Evolutionary conservation across 2,329 filamentous ascomycete genomes (phyloP), one percentile per base, ranked within the genome.

Genomic region (Hymenoscyphus occultus): DNA sequence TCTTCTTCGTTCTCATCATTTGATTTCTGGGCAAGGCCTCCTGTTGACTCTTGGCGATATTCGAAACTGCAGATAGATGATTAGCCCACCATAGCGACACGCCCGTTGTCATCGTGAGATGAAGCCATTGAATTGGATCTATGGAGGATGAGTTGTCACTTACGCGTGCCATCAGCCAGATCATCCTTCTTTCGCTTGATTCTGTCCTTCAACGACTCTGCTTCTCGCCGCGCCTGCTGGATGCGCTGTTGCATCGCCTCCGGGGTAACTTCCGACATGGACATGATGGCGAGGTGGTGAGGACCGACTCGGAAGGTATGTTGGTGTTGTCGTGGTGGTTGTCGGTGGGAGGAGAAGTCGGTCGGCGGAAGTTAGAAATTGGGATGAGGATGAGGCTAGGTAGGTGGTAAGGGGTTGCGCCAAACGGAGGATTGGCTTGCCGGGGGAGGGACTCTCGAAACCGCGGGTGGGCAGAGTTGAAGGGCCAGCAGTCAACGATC

Each of bases 141-240:
- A 58, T 63, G n/a, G 19, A 2, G 56, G 45, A 16, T 57, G 60
- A 35, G 58, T 54, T 63, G 70, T 68, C 68, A 85, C 94, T 87
- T 88, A 99, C 95, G 90, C 77, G 93, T 96, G 70, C 93, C 96
- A 81, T 99, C 95, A 78, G 94, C 94, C 74, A 99, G 87, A 82
- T 98, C 95, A 86, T 99, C 95, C 90, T 98, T 98, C 88, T 96
- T 97, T 81, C 93, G 89, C 90, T 97, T 98, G 87, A 98, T 98
- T 80, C 92, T 90, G 79, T 98, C 94, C 85, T 98, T 98, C 74
- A 98, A 84, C 62, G 91, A 93, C 84, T 98, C 95, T 75, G 95
- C 95, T 85, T 99, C 95, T 83, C 95, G 92, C 80, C 95, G 89
- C 78, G 95, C 94, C 76, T 91, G 89, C 77, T 92, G 90, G 75